Evolutionary conservation across 2,329 filamentous ascomycete genomes (phyloP), one percentile per base, ranked within the genome.

Genomic region (Fusarium virguliforme): DNA sequence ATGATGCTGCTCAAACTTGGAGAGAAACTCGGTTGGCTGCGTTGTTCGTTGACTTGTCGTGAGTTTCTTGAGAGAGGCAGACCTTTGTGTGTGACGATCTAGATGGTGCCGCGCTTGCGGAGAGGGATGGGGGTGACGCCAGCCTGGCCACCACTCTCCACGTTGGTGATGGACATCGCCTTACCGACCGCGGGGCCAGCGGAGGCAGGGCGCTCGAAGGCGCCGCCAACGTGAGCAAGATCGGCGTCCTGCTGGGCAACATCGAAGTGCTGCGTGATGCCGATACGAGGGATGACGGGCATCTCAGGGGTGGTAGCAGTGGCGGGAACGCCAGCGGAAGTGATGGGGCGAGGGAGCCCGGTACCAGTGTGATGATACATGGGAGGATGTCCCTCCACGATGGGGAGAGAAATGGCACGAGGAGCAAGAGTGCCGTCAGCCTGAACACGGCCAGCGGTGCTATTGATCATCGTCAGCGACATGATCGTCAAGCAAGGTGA

Each of bases 81-180:
- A 60, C 40, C 22, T 51, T 50, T 18, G 18, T 18, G 18, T 18
- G 18, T 18, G 51, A 28, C 18, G 24, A 37, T 37, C 56, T 64
- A 65, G 51, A 28, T 35, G 15, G 3, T 2, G 1, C 30, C 10
- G 18, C 18, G 18, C 53, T 64, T 60, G 28, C 32, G 9, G 4
- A 34, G 40, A 30, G 4, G 8, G 18, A 18, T 10, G 40, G 8
- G 34, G 8, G 43, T 34, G 8, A 3, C 18, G 35, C 26, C 30
- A 13, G 24, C 15, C 26, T 50, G 30, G 26, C 8, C 3, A 2
- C 46, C 26, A 18, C 2, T 9, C 4, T 50, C 26, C 1, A 50
- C n/a, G 2, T 15, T 18, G 3, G 46, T 50, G 6, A 26, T 50
- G 0, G 26, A 12, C 1, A 24, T n/a, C 8, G 24, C 43, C 13